Evolutionary conservation across 2,329 filamentous ascomycete species (phyloP).

Genomic region (Metarhizium robertsii): DNA sequence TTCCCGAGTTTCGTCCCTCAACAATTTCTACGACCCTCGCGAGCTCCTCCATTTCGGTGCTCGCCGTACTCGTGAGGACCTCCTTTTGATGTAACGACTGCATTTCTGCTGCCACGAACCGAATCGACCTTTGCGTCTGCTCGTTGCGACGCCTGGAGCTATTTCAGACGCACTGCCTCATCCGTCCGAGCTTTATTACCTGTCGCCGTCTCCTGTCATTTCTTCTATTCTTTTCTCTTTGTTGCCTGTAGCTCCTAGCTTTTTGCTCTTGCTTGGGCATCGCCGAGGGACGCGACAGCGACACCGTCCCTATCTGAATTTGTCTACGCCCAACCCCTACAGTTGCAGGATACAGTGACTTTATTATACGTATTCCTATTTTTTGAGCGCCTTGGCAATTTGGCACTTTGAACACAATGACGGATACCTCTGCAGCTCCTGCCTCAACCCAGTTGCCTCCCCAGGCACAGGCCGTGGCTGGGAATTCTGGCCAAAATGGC

Average conservation of each 20-base stretch:
- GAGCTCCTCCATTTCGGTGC: not conserved
- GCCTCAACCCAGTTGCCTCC: conserved; percentile 59
- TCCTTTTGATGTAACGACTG: conserved; percentile 3
- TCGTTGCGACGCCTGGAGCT: not conserved
- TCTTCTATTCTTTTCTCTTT: not conserved
- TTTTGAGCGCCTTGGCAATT: not conserved
- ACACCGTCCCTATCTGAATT: not conserved
- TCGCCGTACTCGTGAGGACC: not conserved
- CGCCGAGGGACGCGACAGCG: not conserved
- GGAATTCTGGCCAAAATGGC: conserved; percentile 47
- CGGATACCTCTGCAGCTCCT: conserved; percentile 61
- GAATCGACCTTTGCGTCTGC: not conserved
- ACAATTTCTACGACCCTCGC: conserved; percentile 4
- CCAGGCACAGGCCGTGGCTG: conserved; percentile 58
- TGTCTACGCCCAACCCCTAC: not conserved
- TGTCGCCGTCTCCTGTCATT: not conserved
- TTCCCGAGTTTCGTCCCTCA: not conserved
- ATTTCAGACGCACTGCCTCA: not conserved
- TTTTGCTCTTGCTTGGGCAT: not conserved
- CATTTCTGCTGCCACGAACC: not conserved
- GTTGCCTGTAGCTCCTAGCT: not conserved
- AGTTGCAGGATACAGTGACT: not conserved
- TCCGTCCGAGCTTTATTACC: not conserved
- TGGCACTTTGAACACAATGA: conserved; percentile 43
- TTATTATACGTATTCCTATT: not conserved